These are phyloP conservation scores for Hyaloperonospora arabidopsidis DNA, from an alignment of 352 stramenopile species.

Conservation along the genomic window DNA sequence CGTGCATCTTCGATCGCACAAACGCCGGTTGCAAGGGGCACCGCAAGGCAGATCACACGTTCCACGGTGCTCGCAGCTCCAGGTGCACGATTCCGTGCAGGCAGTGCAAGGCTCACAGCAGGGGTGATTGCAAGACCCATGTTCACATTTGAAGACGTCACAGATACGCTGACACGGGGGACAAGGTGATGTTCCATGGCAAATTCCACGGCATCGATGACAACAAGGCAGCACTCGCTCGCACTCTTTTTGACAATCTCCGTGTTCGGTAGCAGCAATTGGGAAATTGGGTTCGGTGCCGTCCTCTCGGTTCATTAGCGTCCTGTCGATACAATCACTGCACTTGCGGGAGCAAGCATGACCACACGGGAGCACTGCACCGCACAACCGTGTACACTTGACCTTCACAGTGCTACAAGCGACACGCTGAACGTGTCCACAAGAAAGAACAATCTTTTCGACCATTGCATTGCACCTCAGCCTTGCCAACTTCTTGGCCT, in stretches of 20 bases:
- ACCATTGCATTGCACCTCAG: constrained; percentile 22
- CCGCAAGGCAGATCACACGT: constrained; percentile 50
- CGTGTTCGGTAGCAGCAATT: constrained; percentile 35
- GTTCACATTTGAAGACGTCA: constrained; percentile 41
- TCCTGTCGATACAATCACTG: constrained; percentile 28
- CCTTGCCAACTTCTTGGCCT: constrained; percentile 16
- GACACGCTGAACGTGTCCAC: constrained; percentile 27
- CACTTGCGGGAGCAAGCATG: constrained; percentile 37
- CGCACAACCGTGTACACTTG: constrained; percentile 23
- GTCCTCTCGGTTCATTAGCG: constrained; percentile 18
- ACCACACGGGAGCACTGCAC: constrained; percentile 22
- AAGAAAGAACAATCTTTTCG: constrained; percentile 27
- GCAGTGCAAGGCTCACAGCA: constrained; percentile 48
- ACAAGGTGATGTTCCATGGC: constrained; percentile 44
- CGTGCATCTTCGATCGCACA: constrained; percentile 45
- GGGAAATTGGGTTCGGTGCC: constrained; percentile 17
- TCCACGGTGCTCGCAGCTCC: constrained; percentile 56
- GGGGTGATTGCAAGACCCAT: constrained; percentile 49
- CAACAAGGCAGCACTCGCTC: constrained; percentile 55
- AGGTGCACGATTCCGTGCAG: constrained; percentile 64
- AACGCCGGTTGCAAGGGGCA: constrained; percentile 36
- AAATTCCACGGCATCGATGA: constrained; percentile 49
- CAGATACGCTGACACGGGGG: constrained; percentile 48
- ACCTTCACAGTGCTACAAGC: constrained; percentile 16
- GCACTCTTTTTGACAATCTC: constrained; percentile 49